Evolutionary conservation across 352 stramenopile species (phyloP).

Genomic region (Phytophthora melonis): DNA sequence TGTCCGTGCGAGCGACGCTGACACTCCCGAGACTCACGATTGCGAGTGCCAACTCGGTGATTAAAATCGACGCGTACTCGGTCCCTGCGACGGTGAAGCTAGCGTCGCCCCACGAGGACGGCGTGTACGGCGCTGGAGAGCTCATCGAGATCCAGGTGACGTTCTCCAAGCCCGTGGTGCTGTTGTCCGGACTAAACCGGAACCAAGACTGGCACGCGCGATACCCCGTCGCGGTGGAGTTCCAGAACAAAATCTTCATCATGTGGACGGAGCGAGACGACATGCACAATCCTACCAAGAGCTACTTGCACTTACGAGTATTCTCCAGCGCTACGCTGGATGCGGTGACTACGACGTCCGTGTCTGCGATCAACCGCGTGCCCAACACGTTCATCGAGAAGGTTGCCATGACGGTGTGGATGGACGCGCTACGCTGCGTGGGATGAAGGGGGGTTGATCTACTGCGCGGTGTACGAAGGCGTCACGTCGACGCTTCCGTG

Average conservation of each 20-base stretch:
- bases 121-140: conserved; percentile 66
- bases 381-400: conserved; percentile 65
- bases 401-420: conserved; percentile 53
- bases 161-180: conserved; percentile 71
- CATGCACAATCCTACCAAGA: conserved; percentile 44
- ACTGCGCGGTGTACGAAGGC: conserved; percentile 65
- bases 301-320: conserved; percentile 63
- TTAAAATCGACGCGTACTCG: conserved; percentile 64
- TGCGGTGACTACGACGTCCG: conserved; percentile 30
- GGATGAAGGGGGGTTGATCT: conserved; percentile 71
- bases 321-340: conserved; percentile 57
- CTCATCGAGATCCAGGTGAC: conserved; percentile 73
- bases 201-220: conserved; percentile 66
- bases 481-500: conserved; percentile 46
- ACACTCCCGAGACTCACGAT: conserved; percentile 51
- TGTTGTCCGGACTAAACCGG: conserved; percentile 69
- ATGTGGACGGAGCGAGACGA: conserved; percentile 75
- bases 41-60: conserved; percentile 16
- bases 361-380: conserved; percentile 52
- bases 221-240: conserved; percentile 50
- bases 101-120: conserved; percentile 57
- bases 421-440: conserved; percentile 65
- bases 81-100: conserved; percentile 70
- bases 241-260: conserved; percentile 57
- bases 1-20: conserved; percentile 34